Percentiles rank a stretch among this genome's conserved stretches.
Conservation (phyloP, 495 filamentous ascomycete species). For the Aspergillus cristatus region DNA sequence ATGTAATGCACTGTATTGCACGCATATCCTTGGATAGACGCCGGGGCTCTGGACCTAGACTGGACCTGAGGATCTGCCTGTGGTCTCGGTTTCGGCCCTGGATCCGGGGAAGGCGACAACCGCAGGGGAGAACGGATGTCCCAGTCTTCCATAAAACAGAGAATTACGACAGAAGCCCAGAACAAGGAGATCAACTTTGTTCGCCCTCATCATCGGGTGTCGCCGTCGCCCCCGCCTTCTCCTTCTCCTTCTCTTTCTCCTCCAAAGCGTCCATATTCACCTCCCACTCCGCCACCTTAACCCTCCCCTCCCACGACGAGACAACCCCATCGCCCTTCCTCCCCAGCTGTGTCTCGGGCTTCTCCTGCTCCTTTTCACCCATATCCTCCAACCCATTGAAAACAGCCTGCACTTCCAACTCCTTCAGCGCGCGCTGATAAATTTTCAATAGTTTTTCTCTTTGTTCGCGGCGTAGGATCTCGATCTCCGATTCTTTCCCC, state of each 20-base stretch:
- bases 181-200: neutral
- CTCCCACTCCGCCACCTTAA: slow-evolving; percentile 34
- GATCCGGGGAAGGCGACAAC: too few relatives aligned
- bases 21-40: too few relatives aligned
- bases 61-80: too few relatives aligned
- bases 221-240: neutral
- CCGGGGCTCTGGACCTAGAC: too few relatives aligned
- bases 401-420: slow-evolving; percentile 52
- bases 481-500: slow-evolving; percentile 4
- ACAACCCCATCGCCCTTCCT: slow-evolving; percentile 31
- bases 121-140: too few relatives aligned
- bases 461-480: slow-evolving; percentile 13
- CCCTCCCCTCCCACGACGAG: slow-evolving; percentile 40
- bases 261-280: slow-evolving; percentile 38
- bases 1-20: too few relatives aligned
- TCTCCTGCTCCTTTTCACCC: slow-evolving; percentile 35
- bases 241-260: slow-evolving; percentile 17
- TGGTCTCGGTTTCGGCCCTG: too few relatives aligned
- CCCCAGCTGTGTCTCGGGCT: slow-evolving; percentile 16
- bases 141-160: too few relatives aligned
- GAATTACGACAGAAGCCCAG: too few relatives aligned
- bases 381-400: slow-evolving; percentile 56
- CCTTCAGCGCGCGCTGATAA: slow-evolving; percentile 43
- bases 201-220: too few relatives aligned
- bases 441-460: slow-evolving; percentile 30